Percentiles rank a stretch among this genome's conserved stretches.
These are phyloP conservation scores for Agapanthus africanus DNA, from an alignment of 106 monocot genomes.

Conservation along the genomic window DNA sequence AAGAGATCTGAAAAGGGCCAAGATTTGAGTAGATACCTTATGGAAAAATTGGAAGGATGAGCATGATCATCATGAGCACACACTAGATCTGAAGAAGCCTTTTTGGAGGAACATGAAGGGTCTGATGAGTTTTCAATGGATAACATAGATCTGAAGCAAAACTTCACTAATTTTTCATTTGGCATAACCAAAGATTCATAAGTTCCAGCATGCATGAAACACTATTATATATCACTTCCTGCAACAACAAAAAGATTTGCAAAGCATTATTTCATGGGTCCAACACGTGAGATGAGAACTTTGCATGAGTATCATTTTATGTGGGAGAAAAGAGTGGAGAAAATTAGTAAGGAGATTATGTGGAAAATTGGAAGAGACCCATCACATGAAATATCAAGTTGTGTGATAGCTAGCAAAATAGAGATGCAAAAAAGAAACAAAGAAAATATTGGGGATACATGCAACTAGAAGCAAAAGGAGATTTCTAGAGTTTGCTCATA, in stretches of 20 bases:
- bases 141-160: slow-evolving; percentile 83
- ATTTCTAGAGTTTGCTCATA: no score
- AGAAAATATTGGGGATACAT: neutral
- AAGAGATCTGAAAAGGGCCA: neutral
- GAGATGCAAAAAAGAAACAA: neutral
- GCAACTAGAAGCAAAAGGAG: neutral
- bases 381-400: slow-evolving; percentile 16
- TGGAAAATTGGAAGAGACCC: slow-evolving; percentile 2
- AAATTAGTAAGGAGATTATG: neutral
- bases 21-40: neutral
- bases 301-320: slow-evolving; percentile 48
- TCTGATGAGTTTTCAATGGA: slow-evolving; percentile 55
- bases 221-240: no score
- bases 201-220: no score
- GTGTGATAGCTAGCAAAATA: neutral
- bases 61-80: neutral
- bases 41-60: slow-evolving; percentile 5
- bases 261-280: slow-evolving; percentile 70
- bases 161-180: no score
- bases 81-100: slow-evolving; percentile 14
- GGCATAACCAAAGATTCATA: no score
- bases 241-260: no score
- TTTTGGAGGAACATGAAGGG: slow-evolving; percentile 34
- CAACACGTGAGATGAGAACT: slow-evolving; percentile 8
- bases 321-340: slow-evolving; percentile 18